These are phyloP conservation scores for Phytomonas sp. DNA, from an alignment of 208 protist species.

Conservation along the genomic window DNA sequence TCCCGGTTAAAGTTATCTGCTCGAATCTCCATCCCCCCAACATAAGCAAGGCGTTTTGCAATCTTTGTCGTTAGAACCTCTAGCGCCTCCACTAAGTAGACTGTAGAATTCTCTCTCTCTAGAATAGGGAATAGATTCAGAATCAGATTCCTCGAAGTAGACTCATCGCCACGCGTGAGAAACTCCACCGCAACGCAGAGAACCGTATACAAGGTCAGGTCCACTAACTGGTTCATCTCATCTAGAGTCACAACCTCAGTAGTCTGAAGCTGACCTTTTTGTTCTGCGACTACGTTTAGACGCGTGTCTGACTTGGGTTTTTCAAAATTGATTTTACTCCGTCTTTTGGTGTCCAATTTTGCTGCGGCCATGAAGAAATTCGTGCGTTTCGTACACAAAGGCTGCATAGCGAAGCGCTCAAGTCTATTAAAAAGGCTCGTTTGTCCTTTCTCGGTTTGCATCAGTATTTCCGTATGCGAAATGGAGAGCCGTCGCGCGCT, in stretches of 20 bases:
- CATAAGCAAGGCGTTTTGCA: constrained; percentile 13
- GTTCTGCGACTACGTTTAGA: neutral
- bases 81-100: constrained; percentile 30
- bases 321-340: neutral
- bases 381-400: neutral
- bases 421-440: neutral
- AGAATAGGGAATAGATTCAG: constrained; percentile 24
- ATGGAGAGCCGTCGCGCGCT: neutral
- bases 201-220: constrained; percentile 22
- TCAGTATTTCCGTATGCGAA: neutral
- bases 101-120: constrained; percentile 23
- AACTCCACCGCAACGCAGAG: constrained; percentile 27
- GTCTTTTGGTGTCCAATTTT: neutral
- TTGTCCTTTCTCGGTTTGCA: neutral
- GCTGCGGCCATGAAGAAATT: neutral
- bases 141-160: constrained; percentile 17
- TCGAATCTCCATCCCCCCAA: neutral
- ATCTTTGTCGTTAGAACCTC: constrained; percentile 10
- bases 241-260: neutral
- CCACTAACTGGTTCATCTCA: constrained; percentile 12
- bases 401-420: neutral
- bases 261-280: neutral
- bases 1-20: neutral
- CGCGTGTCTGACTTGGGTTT: neutral
- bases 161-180: constrained; percentile 33